A percentile compares a stretch with the other conserved stretches of the same genome.
Evolutionary conservation across 176 grass and related monocot species (phyloP).

Genomic region (Aegilops tauschii): DNA sequence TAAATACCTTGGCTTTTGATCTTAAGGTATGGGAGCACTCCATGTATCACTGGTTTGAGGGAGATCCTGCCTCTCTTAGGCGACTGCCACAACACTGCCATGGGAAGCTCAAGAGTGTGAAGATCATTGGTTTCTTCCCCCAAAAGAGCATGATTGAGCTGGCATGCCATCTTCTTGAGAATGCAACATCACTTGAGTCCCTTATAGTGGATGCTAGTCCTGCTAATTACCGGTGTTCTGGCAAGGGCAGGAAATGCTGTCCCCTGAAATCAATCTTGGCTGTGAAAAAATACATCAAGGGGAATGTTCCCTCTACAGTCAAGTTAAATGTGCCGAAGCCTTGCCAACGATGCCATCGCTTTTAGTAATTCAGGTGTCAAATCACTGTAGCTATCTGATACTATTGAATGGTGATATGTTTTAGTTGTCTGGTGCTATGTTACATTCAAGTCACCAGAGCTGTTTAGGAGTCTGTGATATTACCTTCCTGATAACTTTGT

Average conservation of each 20-base stretch:
- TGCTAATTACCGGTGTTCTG: neutral
- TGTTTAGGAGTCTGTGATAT: too few relatives aligned
- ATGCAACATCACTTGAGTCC: neutral
- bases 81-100: neutral
- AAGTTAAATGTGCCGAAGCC: too few relatives aligned
- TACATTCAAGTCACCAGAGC: too few relatives aligned
- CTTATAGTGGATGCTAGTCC: neutral
- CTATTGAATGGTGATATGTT: too few relatives aligned
- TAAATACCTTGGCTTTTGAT: neutral
- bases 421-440: too few relatives aligned
- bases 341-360: too few relatives aligned
- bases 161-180: neutral
- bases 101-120: neutral
- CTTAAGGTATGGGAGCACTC: neutral
- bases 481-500: too few relatives aligned
- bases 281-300: neutral
- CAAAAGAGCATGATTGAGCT: slow-evolving; percentile 15
- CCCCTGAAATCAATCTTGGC: neutral
- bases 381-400: too few relatives aligned
- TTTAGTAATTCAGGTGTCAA: too few relatives aligned
- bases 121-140: neutral
- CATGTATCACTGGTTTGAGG: neutral
- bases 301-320: too few relatives aligned
- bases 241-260: neutral
- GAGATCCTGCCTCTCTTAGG: neutral